Conservation (phyloP, 2,329 filamentous ascomycete genomes). For the Ilyonectria destructans region DNA sequence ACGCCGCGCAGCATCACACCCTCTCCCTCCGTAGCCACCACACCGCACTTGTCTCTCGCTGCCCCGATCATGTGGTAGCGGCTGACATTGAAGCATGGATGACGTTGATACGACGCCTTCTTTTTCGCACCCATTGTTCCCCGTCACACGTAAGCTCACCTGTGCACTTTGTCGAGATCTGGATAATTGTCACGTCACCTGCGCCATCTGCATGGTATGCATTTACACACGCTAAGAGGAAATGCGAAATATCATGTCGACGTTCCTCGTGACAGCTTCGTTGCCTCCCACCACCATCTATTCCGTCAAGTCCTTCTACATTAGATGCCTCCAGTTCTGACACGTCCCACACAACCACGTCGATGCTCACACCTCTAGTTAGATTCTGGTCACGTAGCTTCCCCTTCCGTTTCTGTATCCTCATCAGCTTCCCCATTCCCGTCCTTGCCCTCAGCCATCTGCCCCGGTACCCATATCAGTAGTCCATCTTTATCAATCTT, state of each 20-base stretch:
- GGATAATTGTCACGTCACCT: background rate
- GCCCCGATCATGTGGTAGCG: background rate
- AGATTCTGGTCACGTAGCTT: slow-evolving; percentile 19
- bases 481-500: slow-evolving; percentile 76
- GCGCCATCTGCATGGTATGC: background rate
- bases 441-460: slow-evolving; percentile 41
- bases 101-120: background rate
- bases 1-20: background rate
- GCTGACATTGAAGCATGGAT: background rate
- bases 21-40: background rate
- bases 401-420: slow-evolving; percentile 37
- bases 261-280: slow-evolving; percentile 20
- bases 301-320: background rate
- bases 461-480: slow-evolving; percentile 72
- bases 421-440: slow-evolving; percentile 42
- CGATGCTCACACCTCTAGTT: background rate
- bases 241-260: background rate
- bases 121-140: background rate
- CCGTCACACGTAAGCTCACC: background rate
- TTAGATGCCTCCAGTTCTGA: background rate
- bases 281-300: slow-evolving; percentile 20
- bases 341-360: background rate
- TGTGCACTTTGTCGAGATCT: background rate
- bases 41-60: background rate
- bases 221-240: background rate